phyloP scores from a whole-genome alignment of 306 rosid genomes.

The Vachellia collinsii region DNA sequence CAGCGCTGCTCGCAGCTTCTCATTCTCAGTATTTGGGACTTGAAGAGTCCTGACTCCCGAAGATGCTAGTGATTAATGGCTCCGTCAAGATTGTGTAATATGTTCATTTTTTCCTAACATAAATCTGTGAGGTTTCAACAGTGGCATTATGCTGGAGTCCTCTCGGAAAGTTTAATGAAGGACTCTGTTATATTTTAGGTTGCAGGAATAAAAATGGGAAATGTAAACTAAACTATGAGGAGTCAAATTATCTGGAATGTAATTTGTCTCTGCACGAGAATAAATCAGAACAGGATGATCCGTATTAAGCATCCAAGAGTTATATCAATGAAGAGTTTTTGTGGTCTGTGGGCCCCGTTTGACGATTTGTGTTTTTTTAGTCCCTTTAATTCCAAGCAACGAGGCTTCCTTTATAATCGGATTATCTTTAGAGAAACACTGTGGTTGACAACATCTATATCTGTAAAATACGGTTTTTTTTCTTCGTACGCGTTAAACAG shows the following conservation, averaged over 20 bases:
- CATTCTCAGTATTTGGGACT: conserved; percentile 75
- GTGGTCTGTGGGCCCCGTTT: not conserved
- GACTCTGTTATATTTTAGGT: conserved; percentile 34
- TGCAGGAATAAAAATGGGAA: conserved; percentile 50
- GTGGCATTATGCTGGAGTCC: conserved; percentile 36
- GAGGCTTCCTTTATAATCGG: not conserved
- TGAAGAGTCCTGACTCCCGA: conserved; percentile 54
- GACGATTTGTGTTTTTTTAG: not conserved
- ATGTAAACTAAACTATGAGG: conserved; percentile 41
- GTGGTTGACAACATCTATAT: too few species aligned
- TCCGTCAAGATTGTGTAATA: conserved; percentile 39
- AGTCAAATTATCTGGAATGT: conserved; percentile 38
- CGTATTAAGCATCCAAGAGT: conserved; percentile 19
- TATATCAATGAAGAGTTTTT: conserved; percentile 20
- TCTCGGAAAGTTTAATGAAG: conserved; percentile 19
- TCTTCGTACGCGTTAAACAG: too few species aligned
- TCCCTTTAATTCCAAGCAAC: not conserved
- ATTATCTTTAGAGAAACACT: not conserved
- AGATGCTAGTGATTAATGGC: conserved; percentile 8
- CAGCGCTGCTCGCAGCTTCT: conserved; percentile 95
- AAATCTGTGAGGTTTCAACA: conserved; percentile 8
- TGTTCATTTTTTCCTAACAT: conserved; percentile 33
- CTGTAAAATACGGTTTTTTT: too few species aligned
- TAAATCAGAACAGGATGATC: conserved; percentile 37
- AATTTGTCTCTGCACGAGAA: conserved; percentile 38